Base-by-base conservation (phyloP, 305 asterid species). In the Fraxinus velutina region DNA sequence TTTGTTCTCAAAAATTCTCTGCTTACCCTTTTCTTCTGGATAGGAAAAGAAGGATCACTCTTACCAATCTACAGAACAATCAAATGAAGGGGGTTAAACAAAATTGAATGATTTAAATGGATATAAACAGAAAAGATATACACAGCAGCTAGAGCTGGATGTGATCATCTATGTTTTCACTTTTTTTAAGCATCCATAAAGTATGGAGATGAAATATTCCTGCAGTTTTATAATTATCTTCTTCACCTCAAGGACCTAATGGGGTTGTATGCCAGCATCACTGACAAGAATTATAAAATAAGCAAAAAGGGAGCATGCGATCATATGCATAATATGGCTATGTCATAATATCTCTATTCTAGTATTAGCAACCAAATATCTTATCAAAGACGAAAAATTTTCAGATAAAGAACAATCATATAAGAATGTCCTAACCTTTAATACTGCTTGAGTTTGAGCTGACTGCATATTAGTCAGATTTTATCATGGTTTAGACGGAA, bases 11-110 rank as follows among this genome's bases (percentile, higher is more conserved):
- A 87, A 78, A 94, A 96, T 86, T 96, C 99, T 88, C 92, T 88
- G 93, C 90, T 96, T 84, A 94, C 98, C 86, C 91, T 91, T 89
- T 96, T 96, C 91, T 96, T 96, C 92, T 94, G 99, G 75, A 96
- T 92, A 60, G 98, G 99, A 80, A 92, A 96, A 76, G 99, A 89
- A 80, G 97, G 93, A 86, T 96, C 97, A 72, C 99, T 89, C 75
- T 84, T 84, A 72, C 99, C 99, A 83, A 96, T 90, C 99, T 96
- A 83, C 81, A 82, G 60, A 73, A 87, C 42, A 33, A 64, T 37
- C 57, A 64, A 78, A 68, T 73, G 64, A 75, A 5, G 6, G 42
- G 72, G 17, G 71, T 73, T 17, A 83, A 82, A 57, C 79, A 77
- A 77, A 27, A 32, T 73, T 32, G n/a, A 55, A 47, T 66, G 80